Evolutionary conservation across 202 grass and related monocot genomes (phyloP).

Genomic region (Thinopyrum obtusiflorum): DNA sequence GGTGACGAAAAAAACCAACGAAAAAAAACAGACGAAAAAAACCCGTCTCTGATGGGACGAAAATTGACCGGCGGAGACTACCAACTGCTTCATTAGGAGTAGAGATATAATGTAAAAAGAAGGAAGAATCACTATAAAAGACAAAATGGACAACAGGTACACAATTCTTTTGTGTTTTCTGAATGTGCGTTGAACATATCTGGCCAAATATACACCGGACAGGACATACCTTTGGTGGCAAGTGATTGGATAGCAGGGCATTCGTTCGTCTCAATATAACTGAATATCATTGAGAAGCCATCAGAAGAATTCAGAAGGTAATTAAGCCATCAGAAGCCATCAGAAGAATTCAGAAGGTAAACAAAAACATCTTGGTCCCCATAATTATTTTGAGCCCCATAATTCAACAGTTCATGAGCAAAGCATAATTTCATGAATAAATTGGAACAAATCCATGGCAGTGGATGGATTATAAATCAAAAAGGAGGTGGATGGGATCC

Average conservation of each 20-base stretch:
- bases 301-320: too few species aligned
- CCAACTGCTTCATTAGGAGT: too few species aligned
- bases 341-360: too few species aligned
- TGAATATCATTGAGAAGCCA: too few species aligned
- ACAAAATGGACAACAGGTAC: neutral
- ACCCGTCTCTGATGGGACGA: too few species aligned
- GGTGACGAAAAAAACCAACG: too few species aligned
- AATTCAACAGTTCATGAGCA: conserved; percentile 3
- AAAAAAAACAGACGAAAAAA: too few species aligned
- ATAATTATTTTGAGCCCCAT: neutral
- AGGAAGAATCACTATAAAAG: neutral
- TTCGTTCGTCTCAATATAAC: too few species aligned
- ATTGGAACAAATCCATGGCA: neutral
- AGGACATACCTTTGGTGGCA: neutral
- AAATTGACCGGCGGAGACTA: too few species aligned
- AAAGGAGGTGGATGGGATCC: neutral
- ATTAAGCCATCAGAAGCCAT: too few species aligned
- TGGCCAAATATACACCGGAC: conserved; percentile 22
- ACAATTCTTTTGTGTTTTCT: neutral
- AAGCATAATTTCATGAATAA: neutral
- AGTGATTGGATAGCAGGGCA: too few species aligned
- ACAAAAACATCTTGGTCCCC: too few species aligned
- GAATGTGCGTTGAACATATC: neutral
- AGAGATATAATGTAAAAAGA: neutral
- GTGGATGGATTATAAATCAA: neutral